Conservation (phyloP, 2,329 filamentous ascomycete species). For the Colletotrichum lupini region DNA sequence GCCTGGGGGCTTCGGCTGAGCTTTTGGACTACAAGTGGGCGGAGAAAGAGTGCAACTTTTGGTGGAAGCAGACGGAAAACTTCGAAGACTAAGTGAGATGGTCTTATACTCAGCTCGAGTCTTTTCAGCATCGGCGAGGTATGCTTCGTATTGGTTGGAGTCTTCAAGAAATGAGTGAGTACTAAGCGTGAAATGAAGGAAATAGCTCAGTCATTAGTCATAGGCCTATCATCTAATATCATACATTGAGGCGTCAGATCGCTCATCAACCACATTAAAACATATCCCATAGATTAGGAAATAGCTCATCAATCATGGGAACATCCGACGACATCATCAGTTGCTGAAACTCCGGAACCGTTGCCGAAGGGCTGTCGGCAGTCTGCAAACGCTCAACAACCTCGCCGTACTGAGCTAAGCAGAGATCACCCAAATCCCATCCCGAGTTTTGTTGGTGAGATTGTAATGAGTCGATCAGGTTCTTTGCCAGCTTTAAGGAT, state of each 20-base stretch:
- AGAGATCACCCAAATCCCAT: slow-evolving; percentile 65
- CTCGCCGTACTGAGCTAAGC: slow-evolving; percentile 58
- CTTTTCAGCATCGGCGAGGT: too few species aligned
- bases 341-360: slow-evolving; percentile 32
- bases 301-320: slow-evolving; percentile 30
- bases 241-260: neutral
- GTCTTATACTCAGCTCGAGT: too few species aligned
- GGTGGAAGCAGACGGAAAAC: slow-evolving; percentile 37
- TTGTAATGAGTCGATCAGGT: slow-evolving; percentile 53
- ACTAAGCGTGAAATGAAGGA: neutral
- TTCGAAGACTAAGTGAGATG: neutral
- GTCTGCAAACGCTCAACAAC: slow-evolving; percentile 57
- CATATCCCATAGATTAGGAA: slow-evolving; percentile 34
- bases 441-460: slow-evolving; percentile 47
- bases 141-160: neutral
- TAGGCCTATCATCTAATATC: neutral
- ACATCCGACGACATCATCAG: slow-evolving; percentile 34
- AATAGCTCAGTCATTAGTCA: neutral
- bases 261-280: neutral
- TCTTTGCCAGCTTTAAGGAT: slow-evolving; percentile 55
- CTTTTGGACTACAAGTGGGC: slow-evolving; percentile 54
- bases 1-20: slow-evolving; percentile 50
- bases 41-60: slow-evolving; percentile 37
- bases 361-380: slow-evolving; percentile 24
- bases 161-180: neutral